Base-by-base conservation (phyloP, 306 rosid species). In the Citrullus amarus region DNA sequence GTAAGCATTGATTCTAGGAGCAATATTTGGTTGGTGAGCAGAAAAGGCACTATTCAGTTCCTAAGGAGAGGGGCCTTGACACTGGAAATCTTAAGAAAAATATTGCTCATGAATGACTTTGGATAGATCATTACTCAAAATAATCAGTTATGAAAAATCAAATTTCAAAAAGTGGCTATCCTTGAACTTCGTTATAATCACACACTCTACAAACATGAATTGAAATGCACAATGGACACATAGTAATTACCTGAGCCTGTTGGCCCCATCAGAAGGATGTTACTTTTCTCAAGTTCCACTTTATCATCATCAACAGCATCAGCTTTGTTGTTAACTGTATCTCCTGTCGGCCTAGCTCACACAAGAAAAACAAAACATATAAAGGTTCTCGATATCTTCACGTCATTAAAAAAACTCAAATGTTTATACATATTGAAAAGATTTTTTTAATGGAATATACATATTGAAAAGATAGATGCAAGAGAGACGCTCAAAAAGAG, bases 251-350 rank as follows among this genome's bases (percentile, higher is more conserved):
- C 99, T 88, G 98, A 96, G 79, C 99, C 99, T 41, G 99, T 96
- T 77, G 99, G 99, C 61, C 99, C 99, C 98, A 92, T 88, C 48
- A 96, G 83, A 80, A 96, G 99, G 75, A 96, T 96, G 86, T 96
- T 96, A 81, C 98, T 96, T 83, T 92, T 96, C 88, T 92, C 99
- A 80, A 96, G 93, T 79, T 96, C 99, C 83, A 96, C 96, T 84
- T 83, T 85, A 77, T 96, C 97, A 16, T 91, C 93, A 78, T 89
- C 92, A 82, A 60, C 78, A 12, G 83, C 85, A 51, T 87, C 86
- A 3, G 54, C 83, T 48, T 86, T 88, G 70, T 71, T 83, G 61
- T 70, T 81, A 77, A 81, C 81, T 36, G 89, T 86, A 77, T 90
- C 97, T 85, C 93, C 97, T 79, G 96, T 82, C 65, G 96, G 82